Percentiles rank a stretch among this genome's conserved stretches.
phyloP scores from a whole-genome alignment of 129 eudicot species.

The Ambrosia trifida region DNA sequence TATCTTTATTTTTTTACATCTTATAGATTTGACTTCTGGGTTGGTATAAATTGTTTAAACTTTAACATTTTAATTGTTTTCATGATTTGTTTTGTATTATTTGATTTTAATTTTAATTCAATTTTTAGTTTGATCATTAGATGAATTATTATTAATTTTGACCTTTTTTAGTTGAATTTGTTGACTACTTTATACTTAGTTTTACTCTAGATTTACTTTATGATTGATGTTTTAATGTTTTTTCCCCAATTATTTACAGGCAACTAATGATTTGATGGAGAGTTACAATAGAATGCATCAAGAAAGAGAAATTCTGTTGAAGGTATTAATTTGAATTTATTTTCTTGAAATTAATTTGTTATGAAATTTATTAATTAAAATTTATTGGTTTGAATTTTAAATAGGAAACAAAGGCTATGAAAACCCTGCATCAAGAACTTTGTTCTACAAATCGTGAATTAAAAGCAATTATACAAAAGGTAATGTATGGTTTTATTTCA shows the following conservation, averaged over 20 bases:
- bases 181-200: background rate
- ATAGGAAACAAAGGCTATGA: conserved; percentile 45
- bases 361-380: background rate
- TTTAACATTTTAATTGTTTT: background rate
- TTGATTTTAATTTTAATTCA: conserved; percentile 10
- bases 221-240: background rate
- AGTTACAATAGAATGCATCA: conserved; percentile 37
- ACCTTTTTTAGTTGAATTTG: background rate
- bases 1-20: too few species aligned
- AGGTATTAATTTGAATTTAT: conserved; percentile 36
- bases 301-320: conserved; percentile 30
- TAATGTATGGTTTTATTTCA: conserved; percentile 6
- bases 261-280: conserved; percentile 40
- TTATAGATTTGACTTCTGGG: conserved; percentile 24
- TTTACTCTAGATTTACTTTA: background rate
- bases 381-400: background rate
- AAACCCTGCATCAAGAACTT: conserved; percentile 28
- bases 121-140: conserved; percentile 3
- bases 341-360: conserved; percentile 13
- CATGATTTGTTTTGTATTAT: background rate
- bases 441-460: conserved; percentile 37
- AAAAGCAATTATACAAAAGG: conserved; percentile 51
- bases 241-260: conserved; percentile 34
- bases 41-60: background rate
- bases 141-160: background rate